Percentiles rank a stretch among this genome's conserved stretches.
These are phyloP conservation scores for Mycena sanguinolenta DNA, from an alignment of 768 basidiomycete genomes.

Conservation along the genomic window DNA sequence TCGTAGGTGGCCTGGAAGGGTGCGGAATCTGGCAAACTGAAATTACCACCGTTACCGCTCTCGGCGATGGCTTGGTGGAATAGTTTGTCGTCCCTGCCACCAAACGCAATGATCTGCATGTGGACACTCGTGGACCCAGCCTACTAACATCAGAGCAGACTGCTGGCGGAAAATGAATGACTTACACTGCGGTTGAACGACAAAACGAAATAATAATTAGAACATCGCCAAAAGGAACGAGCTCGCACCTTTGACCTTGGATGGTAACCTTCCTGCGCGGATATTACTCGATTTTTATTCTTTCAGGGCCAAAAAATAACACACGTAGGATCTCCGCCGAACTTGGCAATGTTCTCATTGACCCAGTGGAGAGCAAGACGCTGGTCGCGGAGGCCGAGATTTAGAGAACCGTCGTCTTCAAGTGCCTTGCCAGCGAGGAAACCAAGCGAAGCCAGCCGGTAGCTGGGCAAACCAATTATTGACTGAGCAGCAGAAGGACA, in stretches of 20 bases:
- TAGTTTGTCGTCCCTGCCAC: conserved; percentile 30
- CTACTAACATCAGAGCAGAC: conserved; percentile 32
- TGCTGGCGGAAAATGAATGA: background rate
- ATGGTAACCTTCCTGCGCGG: conserved; percentile 30
- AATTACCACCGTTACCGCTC: conserved; percentile 32
- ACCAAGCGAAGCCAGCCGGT: conserved; percentile 39
- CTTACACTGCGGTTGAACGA: background rate
- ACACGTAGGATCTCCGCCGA: conserved; percentile 43
- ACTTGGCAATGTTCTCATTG: conserved; percentile 47
- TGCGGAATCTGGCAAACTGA: conserved; percentile 5
- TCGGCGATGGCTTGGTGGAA: conserved; percentile 35
- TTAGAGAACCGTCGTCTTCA: conserved; percentile 46
- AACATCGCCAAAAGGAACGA: no score
- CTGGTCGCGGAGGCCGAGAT: conserved; percentile 54
- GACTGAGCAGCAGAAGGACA: background rate
- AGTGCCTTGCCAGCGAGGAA: conserved; percentile 47
- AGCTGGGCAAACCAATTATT: conserved; percentile 21
- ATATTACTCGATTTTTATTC: no score
- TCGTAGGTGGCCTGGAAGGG: conserved; percentile 25
- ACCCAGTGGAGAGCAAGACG: conserved; percentile 52
- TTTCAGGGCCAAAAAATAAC: conserved; percentile 34
- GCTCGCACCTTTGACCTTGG: conserved; percentile 31
- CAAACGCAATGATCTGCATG: conserved; percentile 49
- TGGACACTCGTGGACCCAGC: conserved; percentile 50
- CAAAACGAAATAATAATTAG: background rate